Evolutionary conservation across 176 grass and related monocot species (phyloP), one percentile per base, ranked within the genome.

Genomic region (sorghum (Sorghum bicolor)): DNA sequence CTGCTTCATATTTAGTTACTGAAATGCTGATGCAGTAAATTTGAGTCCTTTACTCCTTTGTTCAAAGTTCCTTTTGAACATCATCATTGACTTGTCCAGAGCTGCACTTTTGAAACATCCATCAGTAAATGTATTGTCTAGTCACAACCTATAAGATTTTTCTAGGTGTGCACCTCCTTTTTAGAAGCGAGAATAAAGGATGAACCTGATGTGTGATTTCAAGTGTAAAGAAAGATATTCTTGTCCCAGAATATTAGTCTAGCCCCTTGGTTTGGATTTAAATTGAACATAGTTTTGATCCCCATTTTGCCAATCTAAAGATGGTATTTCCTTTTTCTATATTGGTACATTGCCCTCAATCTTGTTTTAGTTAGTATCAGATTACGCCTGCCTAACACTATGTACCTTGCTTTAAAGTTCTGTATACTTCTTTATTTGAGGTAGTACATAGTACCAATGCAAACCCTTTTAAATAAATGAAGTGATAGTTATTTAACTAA

Each of bases 51-150:
- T 67, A 40, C 8, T 83, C n/a, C 2, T 73, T 38, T 67, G 31
- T 79, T 40, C 8, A 68, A 91, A 71, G 53, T 67, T 33, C 6
- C 53, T 69, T 80, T 86, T 75, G 4, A 69, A 37, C 6, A 25
- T 55, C 11, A 83, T 78, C 4, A 79, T 39, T 24, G 6, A 47
- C 55, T 38, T 74, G 24, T 82, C 15, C 22, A 22, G 5, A 61
- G 34, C 3, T 34, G 8, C 4, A 2, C 36, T 87, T 60, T 12
- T 43, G 4, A 77, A 50, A 76, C 8, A 40, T 50, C 9, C 37
- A 11, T 29, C 16, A 2, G 16, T 6, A 81, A 43, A 29, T 40
- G 17, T 19, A 70, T n/a, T 70, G 14, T 82, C 38, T 50, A 70
- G 30, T 62, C 20, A 37, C 31, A 62, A 19, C 38, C 64, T 76